A percentile compares a stretch with the other conserved stretches of the same genome.
These are phyloP conservation scores for Lentinula boryana DNA, from an alignment of 768 basidiomycete genomes.

Conservation along the genomic window DNA sequence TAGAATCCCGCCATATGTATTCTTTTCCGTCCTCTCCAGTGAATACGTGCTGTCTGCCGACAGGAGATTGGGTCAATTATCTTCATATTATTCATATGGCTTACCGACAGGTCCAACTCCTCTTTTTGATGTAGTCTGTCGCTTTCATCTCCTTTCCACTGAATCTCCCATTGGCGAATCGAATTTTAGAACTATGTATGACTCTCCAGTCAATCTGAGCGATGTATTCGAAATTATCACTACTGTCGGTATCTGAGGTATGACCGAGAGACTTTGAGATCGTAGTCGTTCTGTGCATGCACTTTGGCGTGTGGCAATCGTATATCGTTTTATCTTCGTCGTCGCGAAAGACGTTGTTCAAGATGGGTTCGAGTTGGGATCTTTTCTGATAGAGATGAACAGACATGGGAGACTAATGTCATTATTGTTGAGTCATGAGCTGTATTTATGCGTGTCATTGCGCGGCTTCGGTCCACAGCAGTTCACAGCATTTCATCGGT, in stretches of 20 bases:
- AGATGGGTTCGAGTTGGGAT: slow-evolving; percentile 8
- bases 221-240: slow-evolving; percentile 8
- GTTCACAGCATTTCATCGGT: too few species aligned
- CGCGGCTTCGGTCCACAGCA: too few species aligned
- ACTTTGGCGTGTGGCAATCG: background rate
- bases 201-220: slow-evolving; percentile 29
- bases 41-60: slow-evolving; percentile 13
- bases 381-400: background rate
- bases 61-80: too few species aligned
- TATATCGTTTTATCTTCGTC: background rate
- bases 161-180: slow-evolving; percentile 15
- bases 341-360: background rate
- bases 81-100: background rate
- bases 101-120: slow-evolving; percentile 16
- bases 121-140: slow-evolving; percentile 19
- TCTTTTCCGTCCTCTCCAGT: slow-evolving; percentile 18
- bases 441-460: too few species aligned
- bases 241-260: background rate
- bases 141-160: slow-evolving; percentile 16
- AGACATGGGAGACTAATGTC: background rate
- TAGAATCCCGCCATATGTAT: slow-evolving; percentile 15
- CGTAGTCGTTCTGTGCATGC: background rate
- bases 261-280: background rate
- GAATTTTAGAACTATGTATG: slow-evolving; percentile 22
- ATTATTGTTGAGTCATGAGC: background rate